Evolutionary conservation across 768 basidiomycete genomes (phyloP), one percentile per base, ranked within the genome.

Genomic region (Porphyrellus cyaneotinctus): DNA sequence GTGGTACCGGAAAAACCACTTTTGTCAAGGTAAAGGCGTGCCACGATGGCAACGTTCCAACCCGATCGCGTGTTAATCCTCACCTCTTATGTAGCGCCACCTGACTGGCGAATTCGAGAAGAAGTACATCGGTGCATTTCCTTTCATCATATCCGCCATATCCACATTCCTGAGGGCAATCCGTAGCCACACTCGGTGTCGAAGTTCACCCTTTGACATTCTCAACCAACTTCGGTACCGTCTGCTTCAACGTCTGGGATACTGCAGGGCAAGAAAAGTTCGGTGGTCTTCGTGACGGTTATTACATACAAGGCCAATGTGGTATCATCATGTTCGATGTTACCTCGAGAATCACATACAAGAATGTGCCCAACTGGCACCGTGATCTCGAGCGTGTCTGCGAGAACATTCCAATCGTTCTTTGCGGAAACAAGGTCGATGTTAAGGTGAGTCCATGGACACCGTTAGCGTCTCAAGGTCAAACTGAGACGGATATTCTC

Each of bases 241-340:
- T 99, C 78, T 90, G 90, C 78, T 99, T 99, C 84, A 98, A 98
- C 70, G 95, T 97, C 49, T 99, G 97, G 97, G 97, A 99, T 72
- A 99, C 97, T 30, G 97, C 97, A 49, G 97, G 97, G 39, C 97
- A 99, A 79, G 97, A 99, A 77, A 99, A 98, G 78, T 99, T 99
- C 62, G 97, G 95, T 77, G 95, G 94, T 68, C 88, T 97, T 57
- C 90, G 94, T 58, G 94, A 97, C 74, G 94, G 95, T 42, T 94
- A 92, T 74, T 92, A 92, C 74, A 92, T 93, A 70, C 91, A 95
- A 75, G 94, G 94, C 64, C 97, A 99, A 74, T 98, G 94, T 68
- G 97, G 97, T 64, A 98, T 99, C 80, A 98, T 99, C 84, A 98
- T 99, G 97, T 98, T 98, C 78, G 97, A 93, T 66, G 95, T 98